Evolutionary conservation across 2,329 filamentous ascomycete genomes (phyloP), one percentile per base, ranked within the genome.

Genomic region (Monosporascus ibericus): DNA sequence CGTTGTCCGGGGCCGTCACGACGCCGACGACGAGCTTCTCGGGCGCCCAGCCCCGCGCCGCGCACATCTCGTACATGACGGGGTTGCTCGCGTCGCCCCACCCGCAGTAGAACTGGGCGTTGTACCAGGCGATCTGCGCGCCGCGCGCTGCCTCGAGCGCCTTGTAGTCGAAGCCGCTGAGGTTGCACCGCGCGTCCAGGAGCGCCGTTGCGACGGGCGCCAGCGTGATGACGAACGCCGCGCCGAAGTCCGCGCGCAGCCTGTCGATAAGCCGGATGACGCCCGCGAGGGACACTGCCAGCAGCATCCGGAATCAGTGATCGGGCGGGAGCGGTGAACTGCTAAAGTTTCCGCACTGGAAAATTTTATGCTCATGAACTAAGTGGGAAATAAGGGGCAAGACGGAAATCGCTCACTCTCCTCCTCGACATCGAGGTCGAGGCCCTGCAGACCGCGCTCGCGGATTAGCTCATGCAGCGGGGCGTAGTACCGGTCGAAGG

Each of bases 61-160:
- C 52, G 46, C 75, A 68, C 64, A 71, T 69, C 59, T 75, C 69
- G 58, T 77, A 78, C 68, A 76, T 73, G 55, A 67, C 59, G 8
- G 74, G 70, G 49, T 74, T 79, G 27, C 76, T 72, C 1, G 84
- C 81, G 48, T 84, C 82, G 5, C 87, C 87, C 88, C 89, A 92
- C 1, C 88, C 88, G 63, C 88, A 90, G 72, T 94, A 92, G 68
- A 92, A 92, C 62, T 92, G 89, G 14, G 86, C 77, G 61, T 92
- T 92, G 65, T 92, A 92, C 87, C 87, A 94, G 1, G 78, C 79
- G 22, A 92, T 86, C 55, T 86, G 77, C 17, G 67, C 65, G 0
- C 84, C 84, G 22, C 83, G 75, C 68, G 79, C 75, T 27, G 77
- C 76, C 66, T 92, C 88, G 6, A 92, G 75, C 38, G 82, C 77